These are phyloP conservation scores for Talaromyces sp. DNA, from an alignment of 2,329 filamentous ascomycete species.

Conservation along the genomic window DNA sequence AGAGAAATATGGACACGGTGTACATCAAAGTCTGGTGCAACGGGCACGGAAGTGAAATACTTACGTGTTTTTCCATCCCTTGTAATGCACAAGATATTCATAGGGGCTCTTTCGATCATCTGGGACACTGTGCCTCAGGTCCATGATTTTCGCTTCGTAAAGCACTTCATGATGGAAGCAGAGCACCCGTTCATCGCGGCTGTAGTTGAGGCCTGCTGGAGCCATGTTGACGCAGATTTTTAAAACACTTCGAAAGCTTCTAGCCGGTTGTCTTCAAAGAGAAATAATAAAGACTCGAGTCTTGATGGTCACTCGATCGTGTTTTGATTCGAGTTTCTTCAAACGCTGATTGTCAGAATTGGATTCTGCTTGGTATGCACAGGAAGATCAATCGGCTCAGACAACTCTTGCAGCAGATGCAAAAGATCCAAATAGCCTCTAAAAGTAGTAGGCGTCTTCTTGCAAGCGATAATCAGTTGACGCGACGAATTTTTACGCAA, in stretches of 20 bases:
- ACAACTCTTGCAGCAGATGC: background rate
- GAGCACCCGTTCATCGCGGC: conserved; percentile 82
- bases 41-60: conserved; percentile 28
- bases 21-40: background rate
- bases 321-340: background rate
- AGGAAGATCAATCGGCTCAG: background rate
- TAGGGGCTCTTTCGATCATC: conserved; percentile 67
- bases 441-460: background rate
- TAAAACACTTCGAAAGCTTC: background rate
- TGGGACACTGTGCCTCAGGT: conserved; percentile 59
- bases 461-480: background rate
- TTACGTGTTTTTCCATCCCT: conserved; percentile 97
- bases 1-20: background rate
- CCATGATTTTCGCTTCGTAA: conserved; percentile 94
- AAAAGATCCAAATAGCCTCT: background rate
- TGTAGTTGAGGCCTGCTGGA: conserved; percentile 51
- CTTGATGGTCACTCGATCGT: background rate
- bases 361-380: background rate
- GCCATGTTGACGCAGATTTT: conserved; percentile 52
- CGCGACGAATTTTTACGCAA: background rate
- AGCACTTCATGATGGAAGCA: conserved; percentile 97
- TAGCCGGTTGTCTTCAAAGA: background rate
- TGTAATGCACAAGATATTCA: conserved; percentile 94
- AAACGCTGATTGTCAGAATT: background rate
- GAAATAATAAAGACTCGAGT: background rate